Percentiles rank a stretch among this genome's conserved stretches.
These are phyloP conservation scores for Epicoccum sorghinum DNA, from an alignment of 2,329 filamentous ascomycete genomes.

Conservation along the genomic window DNA sequence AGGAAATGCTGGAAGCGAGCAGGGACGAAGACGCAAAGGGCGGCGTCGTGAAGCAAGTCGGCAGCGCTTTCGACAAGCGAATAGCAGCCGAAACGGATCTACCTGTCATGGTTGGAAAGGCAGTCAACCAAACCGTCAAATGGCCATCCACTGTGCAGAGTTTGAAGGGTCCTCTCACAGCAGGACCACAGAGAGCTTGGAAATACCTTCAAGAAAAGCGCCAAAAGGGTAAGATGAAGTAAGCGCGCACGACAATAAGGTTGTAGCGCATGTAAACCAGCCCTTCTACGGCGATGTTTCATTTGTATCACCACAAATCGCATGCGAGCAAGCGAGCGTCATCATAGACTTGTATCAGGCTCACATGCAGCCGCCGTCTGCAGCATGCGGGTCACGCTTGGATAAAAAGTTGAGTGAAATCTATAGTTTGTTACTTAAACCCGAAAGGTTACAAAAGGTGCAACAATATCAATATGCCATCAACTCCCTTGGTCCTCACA, in stretches of 20 bases:
- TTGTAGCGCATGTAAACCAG: not conserved
- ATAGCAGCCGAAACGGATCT: conserved; percentile 78
- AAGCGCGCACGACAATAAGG: not conserved
- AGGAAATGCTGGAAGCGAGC: conserved; percentile 79
- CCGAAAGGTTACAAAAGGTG: too few relatives aligned
- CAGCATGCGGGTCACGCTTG: conserved; percentile 19
- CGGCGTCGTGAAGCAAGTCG: conserved; percentile 73
- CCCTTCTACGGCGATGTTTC: conserved; percentile 12
- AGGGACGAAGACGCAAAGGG: conserved; percentile 69
- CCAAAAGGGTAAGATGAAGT: conserved; percentile 49
- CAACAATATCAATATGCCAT: too few relatives aligned
- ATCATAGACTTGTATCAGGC: conserved; percentile 10
- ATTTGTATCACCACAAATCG: conserved; percentile 29
- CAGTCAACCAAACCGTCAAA: conserved; percentile 84
- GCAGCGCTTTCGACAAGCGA: conserved; percentile 82
- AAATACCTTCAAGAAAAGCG: conserved; percentile 83
- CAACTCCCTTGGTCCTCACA: too few relatives aligned
- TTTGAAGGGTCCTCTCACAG: conserved; percentile 81
- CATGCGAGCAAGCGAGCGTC: conserved; percentile 15
- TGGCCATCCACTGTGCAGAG: conserved; percentile 93
- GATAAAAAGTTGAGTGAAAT: conserved; percentile 11
- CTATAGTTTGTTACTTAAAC: conserved; percentile 7
- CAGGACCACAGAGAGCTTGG: conserved; percentile 71
- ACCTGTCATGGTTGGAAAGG: conserved; percentile 71
- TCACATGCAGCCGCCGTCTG: conserved; percentile 16